Percentiles rank a stretch among this genome's conserved stretches.
Evolutionary conservation across 495 filamentous ascomycete species (phyloP).

Genomic region (Aspergillus coremiiformis): DNA sequence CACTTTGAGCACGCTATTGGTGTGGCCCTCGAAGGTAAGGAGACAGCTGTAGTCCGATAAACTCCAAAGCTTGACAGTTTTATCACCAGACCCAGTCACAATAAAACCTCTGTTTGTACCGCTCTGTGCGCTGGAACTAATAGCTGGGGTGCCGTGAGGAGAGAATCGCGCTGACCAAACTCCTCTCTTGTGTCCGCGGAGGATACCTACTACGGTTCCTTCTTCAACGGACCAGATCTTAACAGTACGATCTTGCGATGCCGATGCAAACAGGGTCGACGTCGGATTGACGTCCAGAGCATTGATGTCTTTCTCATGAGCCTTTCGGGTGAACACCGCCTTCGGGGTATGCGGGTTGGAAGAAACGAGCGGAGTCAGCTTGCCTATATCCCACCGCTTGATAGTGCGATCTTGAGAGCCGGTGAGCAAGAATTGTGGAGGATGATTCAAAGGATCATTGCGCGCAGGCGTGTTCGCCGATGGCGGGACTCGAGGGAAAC

Average conservation of each 20-base stretch:
- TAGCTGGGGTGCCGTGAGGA: slow-evolving; percentile 66
- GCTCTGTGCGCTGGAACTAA: slow-evolving; percentile 56
- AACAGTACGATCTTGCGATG: slow-evolving; percentile 90
- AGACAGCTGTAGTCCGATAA: slow-evolving; percentile 88
- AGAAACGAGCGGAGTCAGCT: slow-evolving; percentile 30
- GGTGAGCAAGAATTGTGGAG: slow-evolving; percentile 77
- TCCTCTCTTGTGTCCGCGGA: slow-evolving; percentile 85
- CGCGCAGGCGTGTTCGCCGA: slow-evolving; percentile 55
- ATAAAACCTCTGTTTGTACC: slow-evolving; percentile 63
- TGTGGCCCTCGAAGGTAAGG: slow-evolving; percentile 91
- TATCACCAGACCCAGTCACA: slow-evolving; percentile 86
- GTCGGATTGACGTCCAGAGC: slow-evolving; percentile 71
- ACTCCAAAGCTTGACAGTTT: slow-evolving; percentile 93
- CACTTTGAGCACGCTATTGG: slow-evolving; percentile 88
- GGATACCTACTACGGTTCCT: slow-evolving; percentile 79
- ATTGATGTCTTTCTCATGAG: slow-evolving; percentile 99
- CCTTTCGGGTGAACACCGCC: slow-evolving; percentile 76
- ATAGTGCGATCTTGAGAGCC: slow-evolving; percentile 92
- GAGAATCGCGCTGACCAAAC: slow-evolving; percentile 93
- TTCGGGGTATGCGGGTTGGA: slow-evolving; percentile 37
- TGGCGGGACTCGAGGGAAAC: slow-evolving; percentile 63
- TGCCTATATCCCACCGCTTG: slow-evolving; percentile 76
- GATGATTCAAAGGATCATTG: slow-evolving; percentile 62
- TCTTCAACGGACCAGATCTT: slow-evolving; percentile 91
- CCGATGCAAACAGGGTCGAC: slow-evolving; percentile 75